Evolutionary conservation across 768 basidiomycete genomes (phyloP), one percentile per base, ranked within the genome.

Genomic region (Chiua virens): DNA sequence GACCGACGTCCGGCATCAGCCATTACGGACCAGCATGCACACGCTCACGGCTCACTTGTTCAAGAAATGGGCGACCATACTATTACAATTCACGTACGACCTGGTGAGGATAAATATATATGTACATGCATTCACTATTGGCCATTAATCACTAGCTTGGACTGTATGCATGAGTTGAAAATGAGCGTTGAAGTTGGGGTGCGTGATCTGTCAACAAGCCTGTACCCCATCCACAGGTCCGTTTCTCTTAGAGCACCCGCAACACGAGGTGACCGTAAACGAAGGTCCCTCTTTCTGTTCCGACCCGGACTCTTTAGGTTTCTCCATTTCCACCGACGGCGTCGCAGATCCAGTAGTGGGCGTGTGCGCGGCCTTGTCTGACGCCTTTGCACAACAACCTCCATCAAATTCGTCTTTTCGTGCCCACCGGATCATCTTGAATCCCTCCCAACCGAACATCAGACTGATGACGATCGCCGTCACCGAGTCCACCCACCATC

Each of bases 401-500:
- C 74, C 74, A 42, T 68, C 63, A 37, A 76, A 76, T 11, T 62
- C 44, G 10, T 66, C 50, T 47, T 62, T 55, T 22, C 60, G 58
- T 13, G 66, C 74, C 75, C 75, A 76, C 42, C 64, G 58, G 13
- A 74, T 47, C 74, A 77, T 73, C 54, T 77, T 76, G 36, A 61
- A 15, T 1, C 75, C 77, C 42, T 78, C 77, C 73, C 75, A 73
- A 10, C 69, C 74, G 47, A 78, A 78, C 41, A 78, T 55, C 8
- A 75, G 4, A 3, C 68, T 70, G 28, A 78, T 64, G 11, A 70
- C 46, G 22, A 78, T 66, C 2, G 75, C 66, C 11, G 77, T 77
- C n/a, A 69, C 71, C 18, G 72, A 59, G 49, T 78, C 78, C 13
- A 76, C 61, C 77, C 78, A 78, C 78, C 77, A 78, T 0, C 76